Percentiles rank a stretch among this genome's conserved stretches.
These are phyloP conservation scores for Ophiosphaerella korrae DNA, from an alignment of 2,329 filamentous ascomycete genomes.

Conservation along the genomic window DNA sequence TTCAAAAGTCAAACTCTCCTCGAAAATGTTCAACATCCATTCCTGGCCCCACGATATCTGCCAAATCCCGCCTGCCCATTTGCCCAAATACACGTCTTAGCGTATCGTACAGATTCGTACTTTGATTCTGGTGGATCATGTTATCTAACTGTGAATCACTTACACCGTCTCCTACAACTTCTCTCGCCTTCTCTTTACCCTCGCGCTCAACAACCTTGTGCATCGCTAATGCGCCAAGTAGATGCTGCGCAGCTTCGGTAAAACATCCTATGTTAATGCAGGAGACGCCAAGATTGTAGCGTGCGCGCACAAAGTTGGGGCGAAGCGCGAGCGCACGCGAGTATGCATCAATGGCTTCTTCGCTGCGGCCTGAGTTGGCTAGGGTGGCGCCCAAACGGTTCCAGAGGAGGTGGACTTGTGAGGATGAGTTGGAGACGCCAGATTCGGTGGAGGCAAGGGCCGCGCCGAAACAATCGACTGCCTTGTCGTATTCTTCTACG, in stretches of 20 bases:
- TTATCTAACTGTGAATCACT: conserved; percentile 78
- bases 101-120: conserved; percentile 96
- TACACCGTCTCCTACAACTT: conserved; percentile 69
- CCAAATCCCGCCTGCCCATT: conserved; percentile 88
- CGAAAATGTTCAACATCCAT: conserved; percentile 91
- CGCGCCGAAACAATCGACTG: conserved; percentile 95
- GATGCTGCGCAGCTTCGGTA: conserved; percentile 88
- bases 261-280: conserved; percentile 98
- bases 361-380: conserved; percentile 88
- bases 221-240: conserved; percentile 91
- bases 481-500: conserved; percentile 96
- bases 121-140: conserved; percentile 93
- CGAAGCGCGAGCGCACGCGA: conserved; percentile 87
- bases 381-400: conserved; percentile 95
- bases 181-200: conserved; percentile 79
- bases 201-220: conserved; percentile 91
- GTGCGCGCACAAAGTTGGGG: conserved; percentile 94
- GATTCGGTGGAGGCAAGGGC: conserved; percentile 85
- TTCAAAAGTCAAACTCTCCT: conserved; percentile 84
- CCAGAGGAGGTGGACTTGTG: conserved; percentile 93
- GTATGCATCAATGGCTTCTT: conserved; percentile 97
- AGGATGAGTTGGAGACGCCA: conserved; percentile 80
- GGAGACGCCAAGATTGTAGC: conserved; percentile 94
- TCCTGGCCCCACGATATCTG: conserved; percentile 83
- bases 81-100: conserved; percentile 92